Evolutionary conservation across 805 yeast genomes (phyloP).

Genomic region (Scheffersomyces stipitis): DNA sequence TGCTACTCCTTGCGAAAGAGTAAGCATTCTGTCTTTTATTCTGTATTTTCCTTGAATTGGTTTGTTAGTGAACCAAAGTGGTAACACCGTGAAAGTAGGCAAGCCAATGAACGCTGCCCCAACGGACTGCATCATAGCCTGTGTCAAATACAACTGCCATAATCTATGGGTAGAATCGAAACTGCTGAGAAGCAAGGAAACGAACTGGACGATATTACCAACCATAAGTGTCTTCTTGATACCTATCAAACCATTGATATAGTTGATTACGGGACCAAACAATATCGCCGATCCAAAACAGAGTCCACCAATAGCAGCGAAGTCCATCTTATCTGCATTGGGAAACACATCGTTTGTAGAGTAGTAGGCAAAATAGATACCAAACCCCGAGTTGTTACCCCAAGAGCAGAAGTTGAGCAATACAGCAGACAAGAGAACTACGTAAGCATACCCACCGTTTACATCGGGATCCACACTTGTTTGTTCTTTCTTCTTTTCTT

Average conservation of each 20-base stretch:
- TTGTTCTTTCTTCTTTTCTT: too few species aligned
- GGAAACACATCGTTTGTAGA: conserved; percentile 12
- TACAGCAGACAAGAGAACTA: conserved; percentile 13
- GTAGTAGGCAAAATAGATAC: conserved; percentile 16
- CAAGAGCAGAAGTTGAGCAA: conserved; percentile 16
- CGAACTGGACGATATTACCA: conserved; percentile 15
- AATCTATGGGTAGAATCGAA: conserved; percentile 8
- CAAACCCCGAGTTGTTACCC: conserved; percentile 22
- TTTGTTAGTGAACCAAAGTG: conserved; percentile 18
- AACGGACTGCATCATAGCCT: conserved; percentile 17
- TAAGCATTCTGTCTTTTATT: background rate
- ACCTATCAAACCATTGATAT: conserved; percentile 14
- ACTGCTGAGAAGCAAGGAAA: conserved; percentile 16
- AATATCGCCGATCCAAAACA: conserved; percentile 15
- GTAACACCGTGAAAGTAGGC: conserved; percentile 15
- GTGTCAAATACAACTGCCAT: conserved; percentile 20
- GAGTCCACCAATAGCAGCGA: conserved; percentile 20
- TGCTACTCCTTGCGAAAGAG: conserved; percentile 14
- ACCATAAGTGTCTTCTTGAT: conserved; percentile 8
- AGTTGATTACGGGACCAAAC: conserved; percentile 15
- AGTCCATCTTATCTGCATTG: conserved; percentile 17
- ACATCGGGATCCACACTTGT: background rate
- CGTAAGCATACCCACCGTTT: conserved; percentile 21
- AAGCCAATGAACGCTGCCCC: conserved; percentile 17
- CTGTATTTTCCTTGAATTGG: conserved; percentile 3